These are phyloP conservation scores for Penicillium antarcticum DNA, from an alignment of 495 filamentous ascomycete genomes.

Conservation along the genomic window DNA sequence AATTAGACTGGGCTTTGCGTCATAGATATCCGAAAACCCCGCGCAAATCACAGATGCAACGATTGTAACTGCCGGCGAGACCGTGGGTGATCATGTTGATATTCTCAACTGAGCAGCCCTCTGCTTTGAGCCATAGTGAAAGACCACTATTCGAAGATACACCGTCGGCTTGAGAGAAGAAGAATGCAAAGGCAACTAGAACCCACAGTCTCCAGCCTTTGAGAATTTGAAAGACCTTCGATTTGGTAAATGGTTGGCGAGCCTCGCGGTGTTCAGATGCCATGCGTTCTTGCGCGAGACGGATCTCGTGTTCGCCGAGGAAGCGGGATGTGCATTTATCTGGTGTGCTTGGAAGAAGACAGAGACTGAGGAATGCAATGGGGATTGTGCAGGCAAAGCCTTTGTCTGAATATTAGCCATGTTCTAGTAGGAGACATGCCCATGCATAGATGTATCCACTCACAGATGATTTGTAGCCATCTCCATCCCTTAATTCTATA, in stretches of 20 bases:
- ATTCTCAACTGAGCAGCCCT: conserved; percentile 37
- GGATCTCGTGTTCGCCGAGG: conserved; percentile 32
- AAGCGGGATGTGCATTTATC: conserved; percentile 37
- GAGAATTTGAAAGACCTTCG: conserved; percentile 14
- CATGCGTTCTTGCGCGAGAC: conserved; percentile 30
- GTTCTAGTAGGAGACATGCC: neutral
- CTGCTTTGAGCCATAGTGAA: conserved; percentile 38
- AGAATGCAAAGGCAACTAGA: conserved; percentile 32
- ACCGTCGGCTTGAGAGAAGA: conserved; percentile 30
- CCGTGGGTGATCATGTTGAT: conserved; percentile 41
- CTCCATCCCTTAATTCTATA: conserved; percentile 45
- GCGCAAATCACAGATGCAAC: conserved; percentile 37
- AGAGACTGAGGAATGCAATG: conserved; percentile 24
- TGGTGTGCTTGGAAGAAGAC: conserved; percentile 36
- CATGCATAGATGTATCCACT: neutral
- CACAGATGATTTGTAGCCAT: conserved; percentile 48
- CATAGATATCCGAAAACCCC: conserved; percentile 43
- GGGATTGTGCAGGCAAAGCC: conserved; percentile 26
- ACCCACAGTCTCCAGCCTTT: conserved; percentile 24
- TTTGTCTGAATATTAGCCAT: conserved; percentile 12
- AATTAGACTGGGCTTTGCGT: conserved; percentile 36
- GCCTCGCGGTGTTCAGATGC: conserved; percentile 29
- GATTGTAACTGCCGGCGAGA: conserved; percentile 36
- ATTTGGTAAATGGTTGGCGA: conserved; percentile 22
- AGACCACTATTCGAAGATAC: conserved; percentile 27